Evolutionary conservation across 345 rosid genomes (phyloP), one percentile per base, ranked within the genome.

Genomic region (Chamaenerion angustifolium): DNA sequence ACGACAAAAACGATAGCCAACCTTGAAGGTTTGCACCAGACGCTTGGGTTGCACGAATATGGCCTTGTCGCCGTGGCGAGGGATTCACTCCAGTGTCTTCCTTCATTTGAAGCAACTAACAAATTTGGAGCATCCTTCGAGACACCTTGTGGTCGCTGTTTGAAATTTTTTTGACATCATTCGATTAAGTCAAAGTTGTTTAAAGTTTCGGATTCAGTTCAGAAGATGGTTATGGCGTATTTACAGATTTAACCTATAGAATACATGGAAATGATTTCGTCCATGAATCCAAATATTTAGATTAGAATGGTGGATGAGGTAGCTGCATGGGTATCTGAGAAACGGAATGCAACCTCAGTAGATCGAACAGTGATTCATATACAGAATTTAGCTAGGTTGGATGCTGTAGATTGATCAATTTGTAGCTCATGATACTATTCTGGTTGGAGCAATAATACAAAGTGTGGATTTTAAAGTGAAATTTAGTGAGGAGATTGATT

Each of bases 261-360:
- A 3, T 81, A 84, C 59, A 60, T 75, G 80, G 71, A 76, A 52
- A 59, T 78, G 75, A 76, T 81, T 61, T 68, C 80, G 58, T 78
- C 89, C 52, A 55, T 78, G 80, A 69, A 48, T 56, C 86, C 88
- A 0, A 69, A 78, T 54, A 37, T 78, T 23, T 84, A 82, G 83
- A 71, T 71, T 41, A 69, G 75, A 58, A 69, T 81, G 75, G 86
- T 86, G 16, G 89, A 84, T 67, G 94, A 84, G 69, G 89, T 78
- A 35, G 86, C 89, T 58, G 77, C 72, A 8, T 78, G 81, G 83
- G 88, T 68, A 15, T 68, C 83, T 48, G 68, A 64, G 25, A 76
- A 76, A 54, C 77, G 94, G 64, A 78, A 78, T 66, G 67, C 12
- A 55, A 56, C 58, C 56, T 78, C 88, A 0, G 88, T 84, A 21